Conservation (phyloP, 306 rosid genomes). For the Glycine soja region DNA sequence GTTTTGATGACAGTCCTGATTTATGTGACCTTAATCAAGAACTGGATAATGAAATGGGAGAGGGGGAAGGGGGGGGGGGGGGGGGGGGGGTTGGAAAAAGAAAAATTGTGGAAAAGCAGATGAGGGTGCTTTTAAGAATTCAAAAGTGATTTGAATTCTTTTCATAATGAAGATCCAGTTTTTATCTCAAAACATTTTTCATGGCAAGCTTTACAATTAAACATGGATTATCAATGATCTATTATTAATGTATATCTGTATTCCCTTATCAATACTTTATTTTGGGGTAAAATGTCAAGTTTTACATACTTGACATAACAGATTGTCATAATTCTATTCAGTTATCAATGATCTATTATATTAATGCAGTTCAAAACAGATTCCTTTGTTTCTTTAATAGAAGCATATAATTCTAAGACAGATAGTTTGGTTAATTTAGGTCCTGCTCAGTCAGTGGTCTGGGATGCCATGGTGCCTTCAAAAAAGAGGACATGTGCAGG, state of each 20-base stretch:
- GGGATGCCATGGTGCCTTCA: constrained; percentile 90
- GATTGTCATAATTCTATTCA: not conserved
- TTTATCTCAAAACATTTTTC: constrained; percentile 22
- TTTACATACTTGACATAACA: constrained; percentile 28
- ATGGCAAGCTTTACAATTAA: constrained; percentile 16
- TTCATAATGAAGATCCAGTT: constrained; percentile 31
- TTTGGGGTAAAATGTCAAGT: not conserved
- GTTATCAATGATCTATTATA: too few species aligned
- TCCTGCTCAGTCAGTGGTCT: constrained; percentile 90
- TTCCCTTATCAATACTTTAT: constrained; percentile 19
- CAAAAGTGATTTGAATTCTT: constrained; percentile 23
- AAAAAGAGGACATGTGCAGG: constrained; percentile 83
- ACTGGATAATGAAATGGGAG: constrained; percentile 27
- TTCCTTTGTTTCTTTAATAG: constrained; percentile 42
- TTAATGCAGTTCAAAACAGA: constrained; percentile 20
- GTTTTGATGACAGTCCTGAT: constrained; percentile 25
- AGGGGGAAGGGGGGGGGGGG: too few species aligned
- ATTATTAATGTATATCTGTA: not conserved
- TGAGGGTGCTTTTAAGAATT: constrained; percentile 21
- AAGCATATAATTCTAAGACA: constrained; percentile 46
- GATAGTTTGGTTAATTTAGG: constrained; percentile 63
- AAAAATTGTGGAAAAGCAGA: constrained; percentile 11
- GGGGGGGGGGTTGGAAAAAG: too few species aligned
- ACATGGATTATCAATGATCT: constrained; percentile 18
- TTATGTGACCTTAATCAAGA: constrained; percentile 37